Evolutionary conservation across 305 asterid genomes (phyloP), one percentile per base, ranked within the genome.

Genomic region (Fraxinus albicans): DNA sequence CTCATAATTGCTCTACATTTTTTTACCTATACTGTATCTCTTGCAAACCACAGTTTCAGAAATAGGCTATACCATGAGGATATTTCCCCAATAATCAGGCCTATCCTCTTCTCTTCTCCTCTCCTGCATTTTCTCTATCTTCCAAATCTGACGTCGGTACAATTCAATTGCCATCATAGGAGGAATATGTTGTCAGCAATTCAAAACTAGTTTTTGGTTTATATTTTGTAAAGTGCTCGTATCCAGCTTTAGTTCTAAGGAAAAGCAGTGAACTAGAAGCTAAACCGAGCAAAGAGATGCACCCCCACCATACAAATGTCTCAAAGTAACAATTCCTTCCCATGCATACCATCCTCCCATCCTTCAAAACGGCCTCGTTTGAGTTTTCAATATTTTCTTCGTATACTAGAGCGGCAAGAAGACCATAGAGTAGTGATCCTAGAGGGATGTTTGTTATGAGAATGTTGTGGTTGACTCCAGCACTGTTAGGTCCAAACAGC

Each of bases 401-500:
- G 3, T 92, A 87, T 38, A 86, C 73, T 60, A 87, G 63, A 60
- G 90, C 92, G 53, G 96, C 94, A 72, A 90, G 90, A 82, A 83
- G 89, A 31, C 95, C 93, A 44, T 89, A 93, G 81, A 92, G 87
- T 65, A 91, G 88, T 36, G 96, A 92, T 79, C 97, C 96, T 21
- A 92, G 42, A 15, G 95, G 95, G 79, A 92, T 91, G 85, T 92
- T 90, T 69, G 97, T 90, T 38, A 93, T 88, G 47, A 93, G 91
- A 85, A 93, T 87, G 76, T 91, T 91, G 82, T 91, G 97, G 76
- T 93, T 92, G 82, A 93, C 89, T 27, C 96, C 91, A 1, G 93
- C 91, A 38, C 89, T 90, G 65, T 88, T 87, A 27, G 91, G 91
- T 15, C 97, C 94, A 53, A 92, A 92, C 35, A 91, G 86, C 86